A percentile compares a stretch with the other conserved stretches of the same genome.
Conservation (phyloP, 495 filamentous ascomycete genomes). For the Collariella sp. region DNA sequence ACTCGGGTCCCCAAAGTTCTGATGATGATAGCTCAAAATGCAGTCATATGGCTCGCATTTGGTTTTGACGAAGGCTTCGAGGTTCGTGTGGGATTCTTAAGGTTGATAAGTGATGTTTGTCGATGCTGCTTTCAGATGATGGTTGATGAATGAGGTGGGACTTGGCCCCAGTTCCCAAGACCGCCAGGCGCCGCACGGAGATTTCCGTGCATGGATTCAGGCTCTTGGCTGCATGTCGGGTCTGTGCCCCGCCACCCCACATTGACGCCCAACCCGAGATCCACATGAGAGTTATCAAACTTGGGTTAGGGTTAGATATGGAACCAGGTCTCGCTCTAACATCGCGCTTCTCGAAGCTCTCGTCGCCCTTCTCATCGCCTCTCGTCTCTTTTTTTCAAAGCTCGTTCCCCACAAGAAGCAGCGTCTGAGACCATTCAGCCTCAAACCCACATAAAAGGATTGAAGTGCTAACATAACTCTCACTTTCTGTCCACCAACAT, state of each 20-base stretch:
- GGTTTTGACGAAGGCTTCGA: neutral
- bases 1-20: neutral
- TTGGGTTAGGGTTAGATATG: neutral
- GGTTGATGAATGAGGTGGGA: neutral
- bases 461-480: too few species aligned
- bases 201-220: neutral
- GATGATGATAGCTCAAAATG: neutral
- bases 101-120: too few species aligned
- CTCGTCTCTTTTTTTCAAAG: too few species aligned
- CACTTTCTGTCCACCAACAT: neutral
- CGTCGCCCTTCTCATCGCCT: too few species aligned
- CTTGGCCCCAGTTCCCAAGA: too few species aligned
- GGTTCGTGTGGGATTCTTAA: neutral
- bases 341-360: too few species aligned
- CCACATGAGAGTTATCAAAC: neutral
- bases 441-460: too few species aligned
- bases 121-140: neutral
- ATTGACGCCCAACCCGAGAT: too few species aligned
- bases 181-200: neutral
- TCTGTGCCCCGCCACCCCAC: constrained; percentile 2
- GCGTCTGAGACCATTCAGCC: too few species aligned
- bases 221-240: constrained; percentile 8
- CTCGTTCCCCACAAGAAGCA: too few species aligned
- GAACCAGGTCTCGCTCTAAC: too few species aligned
- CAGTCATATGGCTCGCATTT: neutral